Evolutionary conservation across 768 basidiomycete species (phyloP).

Genomic region (Suillus subalutaceus): DNA sequence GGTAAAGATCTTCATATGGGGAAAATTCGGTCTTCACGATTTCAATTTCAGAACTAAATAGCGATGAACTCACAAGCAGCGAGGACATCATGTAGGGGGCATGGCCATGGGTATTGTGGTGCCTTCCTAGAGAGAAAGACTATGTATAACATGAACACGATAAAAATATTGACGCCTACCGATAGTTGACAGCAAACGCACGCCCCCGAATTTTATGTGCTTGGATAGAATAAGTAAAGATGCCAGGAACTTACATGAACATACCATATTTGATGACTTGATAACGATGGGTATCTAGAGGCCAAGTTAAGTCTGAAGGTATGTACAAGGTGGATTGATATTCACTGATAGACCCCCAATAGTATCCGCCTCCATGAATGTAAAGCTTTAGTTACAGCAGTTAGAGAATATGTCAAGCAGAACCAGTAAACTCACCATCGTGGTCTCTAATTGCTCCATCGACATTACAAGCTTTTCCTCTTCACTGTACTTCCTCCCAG

Average conservation of each 20-base stretch:
- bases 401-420: neutral
- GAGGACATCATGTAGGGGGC: constrained; percentile 73
- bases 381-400: constrained; percentile 49
- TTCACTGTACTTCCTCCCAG: constrained; percentile 36
- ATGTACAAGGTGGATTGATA: constrained; percentile 5
- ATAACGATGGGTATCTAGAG: constrained; percentile 59
- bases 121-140: constrained; percentile 54
- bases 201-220: constrained; percentile 74
- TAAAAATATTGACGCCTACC: constrained; percentile 27
- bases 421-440: constrained; percentile 45
- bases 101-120: constrained; percentile 86
- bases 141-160: neutral
- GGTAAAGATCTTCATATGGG: constrained; percentile 59
- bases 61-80: constrained; percentile 56
- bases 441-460: constrained; percentile 58
- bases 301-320: neutral
- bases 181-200: constrained; percentile 64
- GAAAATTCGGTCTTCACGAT: neutral
- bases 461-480: constrained; percentile 44
- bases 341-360: constrained; percentile 65
- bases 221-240: constrained; percentile 28
- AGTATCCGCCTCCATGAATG: constrained; percentile 70
- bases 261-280: constrained; percentile 60
- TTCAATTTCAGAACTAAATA: neutral
- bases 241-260: constrained; percentile 9